Base-by-base conservation (phyloP, 352 stramenopile species). In the Globisporangium camurandrum region DNA sequence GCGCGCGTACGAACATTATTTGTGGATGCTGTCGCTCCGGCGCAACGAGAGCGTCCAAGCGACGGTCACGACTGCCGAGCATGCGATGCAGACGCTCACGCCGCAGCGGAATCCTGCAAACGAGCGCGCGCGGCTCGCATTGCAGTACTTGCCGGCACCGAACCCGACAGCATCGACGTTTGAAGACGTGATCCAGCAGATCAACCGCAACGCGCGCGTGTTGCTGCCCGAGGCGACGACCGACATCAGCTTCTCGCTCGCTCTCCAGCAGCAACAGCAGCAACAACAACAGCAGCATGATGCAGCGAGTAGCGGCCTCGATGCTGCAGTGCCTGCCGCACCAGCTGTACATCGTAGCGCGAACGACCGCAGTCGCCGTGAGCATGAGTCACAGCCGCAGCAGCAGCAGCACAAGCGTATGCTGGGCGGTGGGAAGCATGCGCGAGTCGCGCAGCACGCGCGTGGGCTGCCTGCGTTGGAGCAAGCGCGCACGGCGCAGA, bases 91-190 rank as follows among this genome's bases (percentile, higher is more conserved):
- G 51, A 91, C 80, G 3, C 64, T 88, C 2, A 67, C 84, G 16
- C 76, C 75, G 5, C 70, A 84, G 39, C 59, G 80, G 2, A 88
- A 86, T 20, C 72, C 80, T 2, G 72, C 77, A 12, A 65, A 75
- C n/a, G 80, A 91, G 36, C 65, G 77, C 2, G 61, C 67, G 17
- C 59, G 75, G 16, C 40, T 89, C 22, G 19, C 72, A 27, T 63
- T 64, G 7, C 62, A 71, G 45, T 67, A 73, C 26, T 66, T 88
- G 22, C 77, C 74, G 0, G 26, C 62, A 0, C 40, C 59, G 28
- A 63, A 78, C n/a, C 57, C 58, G 0, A 38, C 45, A 17, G 44
- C 61, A 0, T 56, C 48, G 1, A 54, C 51, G 3, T 64, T 62
- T 1, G 64, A 76, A 26, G 64, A 62, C 28, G 56, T 89, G 1